These are phyloP conservation scores for Penicillium griseofulvum DNA, from an alignment of 2,329 filamentous ascomycete species.

Conservation along the genomic window DNA sequence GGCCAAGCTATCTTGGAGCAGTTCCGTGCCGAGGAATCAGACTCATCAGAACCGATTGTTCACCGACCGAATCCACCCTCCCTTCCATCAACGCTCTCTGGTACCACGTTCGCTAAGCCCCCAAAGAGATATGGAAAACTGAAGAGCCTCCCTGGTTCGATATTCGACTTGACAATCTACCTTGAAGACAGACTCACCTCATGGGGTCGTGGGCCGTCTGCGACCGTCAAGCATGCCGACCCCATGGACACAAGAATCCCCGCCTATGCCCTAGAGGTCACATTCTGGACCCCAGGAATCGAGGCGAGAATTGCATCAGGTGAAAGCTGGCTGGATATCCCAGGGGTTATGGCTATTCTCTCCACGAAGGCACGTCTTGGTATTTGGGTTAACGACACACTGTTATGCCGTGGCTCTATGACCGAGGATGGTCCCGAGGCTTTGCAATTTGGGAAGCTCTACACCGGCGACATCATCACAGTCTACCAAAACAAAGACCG, in stretches of 20 bases:
- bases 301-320: slow-evolving; percentile 58
- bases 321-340: slow-evolving; percentile 54
- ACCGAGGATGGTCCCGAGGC: slow-evolving; percentile 53
- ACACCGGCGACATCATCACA: slow-evolving; percentile 73
- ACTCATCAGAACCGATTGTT: slow-evolving; percentile 21
- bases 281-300: slow-evolving; percentile 69
- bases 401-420: slow-evolving; percentile 57
- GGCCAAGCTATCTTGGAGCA: slow-evolving; percentile 33
- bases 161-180: slow-evolving; percentile 61
- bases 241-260: slow-evolving; percentile 69
- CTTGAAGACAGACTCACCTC: slow-evolving; percentile 67
- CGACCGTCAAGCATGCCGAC: slow-evolving; percentile 66
- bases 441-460: slow-evolving; percentile 63
- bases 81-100: background rate
- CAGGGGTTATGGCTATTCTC: slow-evolving; percentile 66
- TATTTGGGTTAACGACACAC: slow-evolving; percentile 73
- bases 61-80: slow-evolving; percentile 16
- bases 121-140: slow-evolving; percentile 60
- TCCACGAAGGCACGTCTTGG: slow-evolving; percentile 75
- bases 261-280: slow-evolving; percentile 75
- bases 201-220: slow-evolving; percentile 71
- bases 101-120: slow-evolving; percentile 33
- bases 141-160: slow-evolving; percentile 63
- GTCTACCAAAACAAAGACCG: slow-evolving; percentile 58
- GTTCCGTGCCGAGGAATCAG: slow-evolving; percentile 15